phyloP scores from a whole-genome alignment of 1,284 basidiomycete species.

The Golubevia pallescens region DNA sequence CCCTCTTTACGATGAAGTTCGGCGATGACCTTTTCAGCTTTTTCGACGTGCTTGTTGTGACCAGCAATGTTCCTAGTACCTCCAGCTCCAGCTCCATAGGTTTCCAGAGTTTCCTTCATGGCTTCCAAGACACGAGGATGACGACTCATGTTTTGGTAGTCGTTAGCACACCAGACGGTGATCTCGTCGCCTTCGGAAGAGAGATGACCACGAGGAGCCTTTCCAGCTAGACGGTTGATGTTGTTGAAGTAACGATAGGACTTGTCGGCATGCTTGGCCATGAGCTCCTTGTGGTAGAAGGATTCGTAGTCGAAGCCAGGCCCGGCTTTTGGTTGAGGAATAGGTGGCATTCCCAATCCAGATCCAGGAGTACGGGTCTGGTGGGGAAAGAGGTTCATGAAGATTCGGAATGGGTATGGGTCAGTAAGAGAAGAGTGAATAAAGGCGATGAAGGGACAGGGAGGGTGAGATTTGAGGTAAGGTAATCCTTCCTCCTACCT shows the following conservation, averaged over 20 bases:
- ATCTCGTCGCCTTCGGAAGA: slow-evolving; percentile 54
- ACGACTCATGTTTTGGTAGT: slow-evolving; percentile 65
- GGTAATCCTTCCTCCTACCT: too few relatives aligned
- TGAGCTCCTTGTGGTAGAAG: slow-evolving; percentile 59
- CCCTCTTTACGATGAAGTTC: slow-evolving; percentile 63
- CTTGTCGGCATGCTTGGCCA: slow-evolving; percentile 58
- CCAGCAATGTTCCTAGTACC: slow-evolving; percentile 64
- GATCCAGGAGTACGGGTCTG: slow-evolving; percentile 62
- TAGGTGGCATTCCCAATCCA: slow-evolving; percentile 49
- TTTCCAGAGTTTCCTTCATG: slow-evolving; percentile 55
- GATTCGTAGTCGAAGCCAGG: slow-evolving; percentile 61
- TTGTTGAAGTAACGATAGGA: slow-evolving; percentile 65
- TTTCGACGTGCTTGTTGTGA: slow-evolving; percentile 62
- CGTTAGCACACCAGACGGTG: slow-evolving; percentile 64
- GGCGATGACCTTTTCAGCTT: slow-evolving; percentile 47
- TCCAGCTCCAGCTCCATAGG: slow-evolving; percentile 62
- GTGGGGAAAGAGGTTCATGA: background rate
- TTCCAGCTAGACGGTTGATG: slow-evolving; percentile 60
- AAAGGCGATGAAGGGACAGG: background rate
- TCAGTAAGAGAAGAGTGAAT: background rate
- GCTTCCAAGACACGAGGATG: slow-evolving; percentile 56
- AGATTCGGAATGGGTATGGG: background rate
- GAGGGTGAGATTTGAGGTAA: background rate
- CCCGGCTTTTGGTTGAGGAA: slow-evolving; percentile 35
- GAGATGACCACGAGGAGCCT: slow-evolving; percentile 55